Evolutionary conservation across 2,329 filamentous ascomycete genomes (phyloP).

Genomic region (Aspergillus sergii): DNA sequence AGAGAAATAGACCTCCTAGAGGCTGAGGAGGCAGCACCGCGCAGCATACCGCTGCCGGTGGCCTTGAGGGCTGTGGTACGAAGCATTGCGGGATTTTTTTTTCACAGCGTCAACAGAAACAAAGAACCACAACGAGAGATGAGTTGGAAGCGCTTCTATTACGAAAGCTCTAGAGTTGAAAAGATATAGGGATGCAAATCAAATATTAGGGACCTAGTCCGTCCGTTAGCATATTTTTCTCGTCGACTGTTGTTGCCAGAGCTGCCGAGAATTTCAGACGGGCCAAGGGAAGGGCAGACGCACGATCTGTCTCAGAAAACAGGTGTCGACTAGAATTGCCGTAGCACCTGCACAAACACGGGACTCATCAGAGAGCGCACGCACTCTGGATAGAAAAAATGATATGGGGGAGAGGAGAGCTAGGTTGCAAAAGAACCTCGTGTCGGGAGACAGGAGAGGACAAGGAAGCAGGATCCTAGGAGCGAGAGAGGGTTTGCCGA

Average conservation of each 20-base stretch:
- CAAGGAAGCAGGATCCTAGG: conserved; percentile 11
- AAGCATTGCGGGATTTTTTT: conserved; percentile 38
- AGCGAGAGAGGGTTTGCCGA: conserved; percentile 19
- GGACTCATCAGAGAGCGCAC: conserved; percentile 45
- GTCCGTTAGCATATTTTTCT: neutral
- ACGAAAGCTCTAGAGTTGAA: neutral
- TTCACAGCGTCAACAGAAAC: conserved; percentile 4
- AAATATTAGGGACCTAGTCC: neutral
- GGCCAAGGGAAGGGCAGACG: conserved; percentile 26
- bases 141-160: conserved; percentile 4
- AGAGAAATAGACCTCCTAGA: conserved; percentile 39
- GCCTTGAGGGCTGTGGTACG: conserved; percentile 44
- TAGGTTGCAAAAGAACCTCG: conserved; percentile 10
- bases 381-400: conserved; percentile 29
- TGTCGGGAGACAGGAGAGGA: conserved; percentile 6
- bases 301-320: conserved; percentile 24
- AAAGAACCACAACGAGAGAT: neutral
- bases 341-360: conserved; percentile 42
- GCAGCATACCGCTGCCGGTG: conserved; percentile 40
- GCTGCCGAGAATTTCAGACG: conserved; percentile 22
- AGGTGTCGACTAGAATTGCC: conserved; percentile 46
- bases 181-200: neutral
- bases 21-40: conserved; percentile 35
- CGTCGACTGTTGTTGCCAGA: neutral
- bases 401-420: conserved; percentile 9